Evolutionary conservation across 176 grass and related monocot species (phyloP), one percentile per base, ranked within the genome.

Genomic region (Stipa capillata): DNA sequence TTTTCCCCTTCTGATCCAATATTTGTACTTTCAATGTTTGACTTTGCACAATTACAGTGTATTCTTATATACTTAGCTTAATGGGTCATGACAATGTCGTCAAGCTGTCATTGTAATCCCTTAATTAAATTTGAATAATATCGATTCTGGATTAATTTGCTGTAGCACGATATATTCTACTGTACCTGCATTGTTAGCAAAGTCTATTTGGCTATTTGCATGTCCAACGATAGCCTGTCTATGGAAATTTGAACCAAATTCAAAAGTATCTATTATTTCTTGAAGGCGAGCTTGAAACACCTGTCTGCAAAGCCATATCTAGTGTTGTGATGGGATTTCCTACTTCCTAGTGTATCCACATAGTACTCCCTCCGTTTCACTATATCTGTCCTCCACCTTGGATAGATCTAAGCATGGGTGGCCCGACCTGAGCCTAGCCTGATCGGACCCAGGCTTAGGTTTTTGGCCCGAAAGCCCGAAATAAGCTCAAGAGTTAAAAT

Each of bases 171-270:
- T 55, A 42, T 56, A 81, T 82, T 55, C 0, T 34, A 12, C 14
- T 51, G 18, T 42, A 33, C 17, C 25, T 82, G 40, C 39, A 60
- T 20, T 69, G 7, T 69, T n/a, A 55, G 9, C 53, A 7, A 77
- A 29, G 7, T 61, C 49, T 76, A 21, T 77, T n/a, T n/a, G n/a
- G n/a, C n/a, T n/a, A n/a, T n/a, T 64, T 87, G 43, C 25, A 42
- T 70, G 33, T 71, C 20, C 35, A 42, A 27, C 12, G 23, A 72
- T 17, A 55, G 0, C 33, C 10, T 53, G n/a, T n/a, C 23, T 17
- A 1, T 72, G 31, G 44, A 71, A 62, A 53, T 13, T 70, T 35
- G 27, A 82, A 64, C 79, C 16, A 52, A 62, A 55, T 71, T 41
- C 8, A 42, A 52, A 68, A 60, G 50, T 14, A 45, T 57, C 37